Evolutionary conservation across 257 asterid genomes (phyloP), one percentile per base, ranked within the genome.

Genomic region (Forsythia suspensa): DNA sequence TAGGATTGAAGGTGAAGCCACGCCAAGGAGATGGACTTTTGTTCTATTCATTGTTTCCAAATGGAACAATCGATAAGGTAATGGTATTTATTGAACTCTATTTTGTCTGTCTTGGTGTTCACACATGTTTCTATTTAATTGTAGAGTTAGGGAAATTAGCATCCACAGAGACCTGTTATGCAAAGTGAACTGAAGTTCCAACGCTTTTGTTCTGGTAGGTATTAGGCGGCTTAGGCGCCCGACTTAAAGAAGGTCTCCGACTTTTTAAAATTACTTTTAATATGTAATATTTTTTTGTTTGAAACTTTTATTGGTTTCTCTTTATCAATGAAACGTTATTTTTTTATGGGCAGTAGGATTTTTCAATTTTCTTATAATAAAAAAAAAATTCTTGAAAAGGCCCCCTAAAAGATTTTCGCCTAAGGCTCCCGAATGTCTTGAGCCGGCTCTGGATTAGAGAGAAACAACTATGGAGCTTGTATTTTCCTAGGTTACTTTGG

Each of bases 21-120:
- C 90, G 89, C 48, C 82, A 81, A 84, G 97, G 98, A 82, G 98
- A 94, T 59, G 98, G 97, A 59, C 90, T 94, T 82, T 88, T 94
- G 70, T 92, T 94, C 90, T 94, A 91, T 70, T 94, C 98, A 8
- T 75, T 91, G 46, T 74, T 81, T 65, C 91, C 92, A 76, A 94
- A 94, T 61, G 96, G 95, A 72, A 94, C 98, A 69, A 88, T 90
- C 42, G 96, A 92, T 82, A 78, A 77, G 86, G 97, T 90, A 78
- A 81, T 37, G 13, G 0, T 24, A 72, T 65, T 2, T 79, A 12
- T 71, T 48, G 21, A 21, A 10, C 13, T 70, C 13, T 16, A n/a
- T 38, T 52, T 74, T 37, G 36, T 3, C 59, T 70, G 52, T 7
- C 29, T 55, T 57, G 15, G 57, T n/a, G 7, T 59, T 59, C 70